Base-by-base conservation (phyloP, 2,329 filamentous ascomycete genomes). In the Sporothrix variecibatus region DNA sequence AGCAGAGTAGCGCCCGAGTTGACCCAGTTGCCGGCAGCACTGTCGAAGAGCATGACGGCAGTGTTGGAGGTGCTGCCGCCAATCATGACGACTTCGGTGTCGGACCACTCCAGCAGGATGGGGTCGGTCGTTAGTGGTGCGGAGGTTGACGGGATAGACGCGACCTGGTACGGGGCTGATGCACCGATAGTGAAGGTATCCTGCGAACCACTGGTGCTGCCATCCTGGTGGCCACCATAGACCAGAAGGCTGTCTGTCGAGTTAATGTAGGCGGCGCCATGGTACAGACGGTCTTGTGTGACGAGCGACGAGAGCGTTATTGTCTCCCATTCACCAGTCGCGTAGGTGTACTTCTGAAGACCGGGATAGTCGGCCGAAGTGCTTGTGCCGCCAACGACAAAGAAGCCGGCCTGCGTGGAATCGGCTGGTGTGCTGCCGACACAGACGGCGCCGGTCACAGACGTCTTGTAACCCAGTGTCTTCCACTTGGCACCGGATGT, bases 161-260 rank as follows among this genome's bases (percentile, higher is more conserved):
- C 79, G 3, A 95, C 88, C 3, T 78, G 81, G 80, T 92, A 93
- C 0, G 94, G 93, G 43, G 87, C 83, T 5, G 86, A 86, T 0
- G 92, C 90, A 2, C 86, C 84, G 74, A 98, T 90, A 23, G 92
- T 86, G 79, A 95, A 97, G 0, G 94, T 95, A 77, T 94, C 88
- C 1, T 91, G 89, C 0, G 93, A 94, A 0, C 88, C 84, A 7
- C 84, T 82, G 9, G 83, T 81, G 46, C 83, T 84, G 34, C 89
- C 89, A 77, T 91, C 88, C 78, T 91, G 89, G 20, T 87, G 90
- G 64, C 95, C 95, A 43, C 91, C 93, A 80, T 95, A 98, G 34
- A 97, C 87, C 31, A 98, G 83, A 72, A 98, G 93, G 3, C 89
- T 87, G 73, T 93, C 87, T 20, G 90, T 88, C 28, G 87, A 87